Evolutionary conservation across 371 early-diverging fungal genomes (phyloP).

Genomic region (Mucor sp.): DNA sequence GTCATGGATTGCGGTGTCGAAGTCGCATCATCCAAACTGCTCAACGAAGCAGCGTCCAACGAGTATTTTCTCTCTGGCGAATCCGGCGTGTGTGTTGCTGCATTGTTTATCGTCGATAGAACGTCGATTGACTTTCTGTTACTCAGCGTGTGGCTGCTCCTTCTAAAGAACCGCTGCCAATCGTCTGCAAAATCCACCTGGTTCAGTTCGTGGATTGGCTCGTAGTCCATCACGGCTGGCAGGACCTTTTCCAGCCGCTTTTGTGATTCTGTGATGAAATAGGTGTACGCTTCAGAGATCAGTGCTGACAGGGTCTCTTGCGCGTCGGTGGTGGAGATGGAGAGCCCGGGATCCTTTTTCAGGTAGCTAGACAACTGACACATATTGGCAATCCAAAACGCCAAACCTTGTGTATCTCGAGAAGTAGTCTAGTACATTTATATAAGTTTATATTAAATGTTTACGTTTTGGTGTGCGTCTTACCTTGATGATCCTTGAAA

Average conservation of each 20-base stretch:
- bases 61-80: constrained; percentile 1
- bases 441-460: constrained; percentile 11
- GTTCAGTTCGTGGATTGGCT: constrained; percentile 65
- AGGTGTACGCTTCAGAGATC: constrained; percentile 65
- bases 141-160: constrained; percentile 18
- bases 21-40: not conserved
- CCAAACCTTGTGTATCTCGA: constrained; percentile 35
- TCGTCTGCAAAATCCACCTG: constrained; percentile 64
- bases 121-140: constrained; percentile 6
- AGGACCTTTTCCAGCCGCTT: constrained; percentile 61
- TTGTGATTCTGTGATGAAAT: constrained; percentile 61
- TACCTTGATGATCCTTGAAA: constrained; percentile 60
- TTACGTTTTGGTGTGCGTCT: not conserved
- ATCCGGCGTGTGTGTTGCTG: not conserved
- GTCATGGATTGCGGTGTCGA: constrained; percentile 60
- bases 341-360: constrained; percentile 77
- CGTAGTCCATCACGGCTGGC: constrained; percentile 71
- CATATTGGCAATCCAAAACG: constrained; percentile 84
- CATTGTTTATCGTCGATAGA: not conserved
- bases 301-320: constrained; percentile 71
- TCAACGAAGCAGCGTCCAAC: not conserved
- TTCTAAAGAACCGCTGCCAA: constrained; percentile 52
- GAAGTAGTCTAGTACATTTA: constrained; percentile 19
- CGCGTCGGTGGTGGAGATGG: constrained; percentile 52
- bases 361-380: constrained; percentile 77